phyloP scores from a whole-genome alignment of 768 basidiomycete genomes.

The Psilocybe sp. region DNA sequence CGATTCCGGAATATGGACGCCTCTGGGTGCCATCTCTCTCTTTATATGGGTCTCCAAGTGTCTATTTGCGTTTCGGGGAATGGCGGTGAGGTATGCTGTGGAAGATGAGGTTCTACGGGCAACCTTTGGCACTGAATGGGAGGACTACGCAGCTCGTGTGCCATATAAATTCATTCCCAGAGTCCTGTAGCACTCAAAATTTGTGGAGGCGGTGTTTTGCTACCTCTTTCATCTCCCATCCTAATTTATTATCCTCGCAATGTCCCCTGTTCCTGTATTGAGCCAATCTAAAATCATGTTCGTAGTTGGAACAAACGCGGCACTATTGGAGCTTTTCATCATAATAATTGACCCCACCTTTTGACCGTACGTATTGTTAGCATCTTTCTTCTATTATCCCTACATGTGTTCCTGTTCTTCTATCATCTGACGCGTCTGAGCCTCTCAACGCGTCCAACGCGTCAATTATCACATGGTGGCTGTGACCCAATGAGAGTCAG shows the following conservation, averaged over 20 bases:
- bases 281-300: not conserved
- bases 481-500: no score
- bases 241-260: not conserved
- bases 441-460: no score
- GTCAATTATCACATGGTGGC: no score
- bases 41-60: constrained; percentile 32
- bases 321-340: no score
- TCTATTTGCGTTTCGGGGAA: constrained; percentile 30
- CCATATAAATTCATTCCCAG: constrained; percentile 38
- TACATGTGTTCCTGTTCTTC: no score
- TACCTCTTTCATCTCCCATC: not conserved
- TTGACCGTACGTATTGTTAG: no score
- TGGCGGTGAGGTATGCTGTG: constrained; percentile 25
- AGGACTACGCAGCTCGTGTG: constrained; percentile 33
- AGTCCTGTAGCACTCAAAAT: constrained; percentile 15
- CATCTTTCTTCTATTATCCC: no score
- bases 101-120: constrained; percentile 35
- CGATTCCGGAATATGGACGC: constrained; percentile 18
- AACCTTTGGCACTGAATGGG: constrained; percentile 33
- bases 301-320: no score
- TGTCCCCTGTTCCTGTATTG: not conserved
- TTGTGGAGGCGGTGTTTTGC: not conserved
- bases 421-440: no score
- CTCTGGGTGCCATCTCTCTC: constrained; percentile 18
- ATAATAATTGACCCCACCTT: no score